phyloP scores from a whole-genome alignment of 306 rosid species.

The Cucumis sativus region Cucumber_9930_V3 NC_026659.2:2267501-2268000 shows the following conservation, averaged over 20 bases:
- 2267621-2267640: conserved; percentile 48
- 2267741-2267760: not conserved
- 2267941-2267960: not conserved
- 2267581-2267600: conserved; percentile 5
- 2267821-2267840: not conserved
- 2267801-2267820: not conserved
- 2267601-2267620: conserved; percentile 62
- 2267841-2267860: not conserved
- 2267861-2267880: not conserved
- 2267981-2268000: not conserved
- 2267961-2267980: not conserved
- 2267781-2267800: not conserved
- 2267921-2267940: not conserved
- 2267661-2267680: conserved; percentile 17
- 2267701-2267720: conserved; percentile 40
- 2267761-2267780: not conserved
- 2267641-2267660: conserved; percentile 34
- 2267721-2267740: conserved; percentile 43
- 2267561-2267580: not conserved
- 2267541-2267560: not conserved
- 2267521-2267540: not conserved
- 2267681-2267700: conserved; percentile 26
- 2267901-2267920: not conserved
- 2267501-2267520: conserved; percentile 4
- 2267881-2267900: not conserved